Conservation (phyloP, 2,329 filamentous ascomycete genomes). For the Venturia aucupariae region DNA sequence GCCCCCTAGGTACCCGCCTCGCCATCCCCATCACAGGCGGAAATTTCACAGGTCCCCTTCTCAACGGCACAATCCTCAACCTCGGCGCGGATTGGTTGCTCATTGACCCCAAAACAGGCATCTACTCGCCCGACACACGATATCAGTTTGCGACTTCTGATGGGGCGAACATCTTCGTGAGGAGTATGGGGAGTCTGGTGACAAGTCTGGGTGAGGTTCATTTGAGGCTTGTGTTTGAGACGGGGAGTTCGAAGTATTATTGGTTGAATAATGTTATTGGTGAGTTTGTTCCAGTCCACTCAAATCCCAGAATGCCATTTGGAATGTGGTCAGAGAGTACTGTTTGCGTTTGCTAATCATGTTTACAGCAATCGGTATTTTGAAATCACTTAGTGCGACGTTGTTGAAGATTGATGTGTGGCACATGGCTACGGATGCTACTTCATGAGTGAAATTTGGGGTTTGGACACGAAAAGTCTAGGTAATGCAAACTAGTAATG, state of each 20-base stretch:
- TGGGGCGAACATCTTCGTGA: constrained; percentile 26
- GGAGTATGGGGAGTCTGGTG: constrained; percentile 25
- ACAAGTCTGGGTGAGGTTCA: constrained; percentile 22
- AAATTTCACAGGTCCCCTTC: constrained; percentile 22
- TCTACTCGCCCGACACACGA: constrained; percentile 27
- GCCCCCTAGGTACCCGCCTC: constrained; percentile 16
- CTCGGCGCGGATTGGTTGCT: constrained; percentile 32
- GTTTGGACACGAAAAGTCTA: not conserved
- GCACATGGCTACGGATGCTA: not conserved
- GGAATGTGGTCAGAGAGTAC: too few relatives aligned
- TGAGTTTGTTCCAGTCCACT: too few relatives aligned
- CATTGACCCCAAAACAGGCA: constrained; percentile 22
- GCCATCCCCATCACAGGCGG: constrained; percentile 25
- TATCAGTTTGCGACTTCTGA: constrained; percentile 30
- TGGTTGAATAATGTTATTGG: constrained; percentile 31
- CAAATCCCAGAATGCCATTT: too few relatives aligned
- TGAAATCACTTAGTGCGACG: not conserved
- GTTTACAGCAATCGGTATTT: not conserved
- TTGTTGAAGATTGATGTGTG: not conserved
- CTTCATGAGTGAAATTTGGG: not conserved
- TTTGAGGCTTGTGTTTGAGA: constrained; percentile 28
- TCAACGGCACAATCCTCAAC: constrained; percentile 25
- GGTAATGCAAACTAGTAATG: not conserved
- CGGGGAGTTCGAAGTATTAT: constrained; percentile 25
- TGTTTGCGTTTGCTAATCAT: not conserved